phyloP scores from a whole-genome alignment of 495 filamentous ascomycete species.

The Collariella sp. region DNA sequence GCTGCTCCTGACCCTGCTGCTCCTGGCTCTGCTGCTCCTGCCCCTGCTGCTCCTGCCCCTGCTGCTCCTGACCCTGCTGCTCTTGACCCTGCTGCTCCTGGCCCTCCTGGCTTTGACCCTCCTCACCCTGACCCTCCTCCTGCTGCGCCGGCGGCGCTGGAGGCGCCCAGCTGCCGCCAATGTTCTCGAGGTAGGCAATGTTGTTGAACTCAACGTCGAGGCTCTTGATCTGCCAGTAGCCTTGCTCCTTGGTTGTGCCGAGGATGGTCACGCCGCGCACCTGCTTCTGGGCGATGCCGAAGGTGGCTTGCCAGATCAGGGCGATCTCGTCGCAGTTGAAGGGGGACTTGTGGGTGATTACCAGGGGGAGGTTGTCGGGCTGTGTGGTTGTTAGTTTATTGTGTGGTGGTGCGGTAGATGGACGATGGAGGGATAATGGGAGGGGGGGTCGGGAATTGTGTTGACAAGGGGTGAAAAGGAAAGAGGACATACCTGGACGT shows the following conservation, averaged over 20 bases:
- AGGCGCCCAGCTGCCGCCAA: slow-evolving; percentile 16
- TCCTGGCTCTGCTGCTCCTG: too few relatives aligned
- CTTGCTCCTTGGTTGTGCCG: slow-evolving; percentile 7
- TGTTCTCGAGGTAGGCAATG: slow-evolving; percentile 19
- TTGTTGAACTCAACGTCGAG: slow-evolving; percentile 30
- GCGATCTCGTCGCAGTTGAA: slow-evolving; percentile 21
- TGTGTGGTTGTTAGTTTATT: not conserved
- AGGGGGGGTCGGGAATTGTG: not conserved
- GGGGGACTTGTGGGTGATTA: slow-evolving; percentile 9
- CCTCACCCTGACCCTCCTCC: not conserved
- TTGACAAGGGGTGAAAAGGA: not conserved
- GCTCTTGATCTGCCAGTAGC: slow-evolving; percentile 22
- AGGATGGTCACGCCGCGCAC: slow-evolving; percentile 26
- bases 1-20: too few relatives aligned
- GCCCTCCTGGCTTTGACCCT: too few relatives aligned
- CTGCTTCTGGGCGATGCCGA: slow-evolving; percentile 7
- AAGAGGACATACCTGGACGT: slow-evolving; percentile 2
- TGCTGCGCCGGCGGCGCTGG: slow-evolving; percentile 13
- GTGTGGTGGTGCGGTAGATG: not conserved
- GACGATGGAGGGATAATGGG: not conserved
- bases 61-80: too few relatives aligned
- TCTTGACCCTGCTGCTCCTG: too few relatives aligned
- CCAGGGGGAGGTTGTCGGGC: slow-evolving; percentile 10
- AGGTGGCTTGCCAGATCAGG: slow-evolving; percentile 24
- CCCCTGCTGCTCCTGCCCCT: too few relatives aligned